Conservation (phyloP, 1,139 yeast species). For the Pichia sp. region DNA sequence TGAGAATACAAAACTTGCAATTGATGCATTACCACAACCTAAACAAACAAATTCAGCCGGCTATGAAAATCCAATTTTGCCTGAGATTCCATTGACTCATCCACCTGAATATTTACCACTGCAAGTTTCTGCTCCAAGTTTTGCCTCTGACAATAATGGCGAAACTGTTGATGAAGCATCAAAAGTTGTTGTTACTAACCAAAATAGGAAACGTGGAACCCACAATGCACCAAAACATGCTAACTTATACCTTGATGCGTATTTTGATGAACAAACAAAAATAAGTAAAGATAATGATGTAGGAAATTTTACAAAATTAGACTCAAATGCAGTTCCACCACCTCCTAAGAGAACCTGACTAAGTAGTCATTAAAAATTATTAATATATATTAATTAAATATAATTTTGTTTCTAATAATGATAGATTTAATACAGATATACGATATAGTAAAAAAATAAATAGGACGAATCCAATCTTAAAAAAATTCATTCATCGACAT, state of each 20-base stretch:
- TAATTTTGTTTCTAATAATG: background rate
- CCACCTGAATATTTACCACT: conserved; percentile 15
- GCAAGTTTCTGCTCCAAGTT: conserved; percentile 11
- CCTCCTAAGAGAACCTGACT: conserved; percentile 3
- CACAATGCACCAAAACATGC: conserved; percentile 3
- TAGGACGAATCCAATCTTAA: too few relatives aligned
- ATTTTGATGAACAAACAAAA: conserved; percentile 15
- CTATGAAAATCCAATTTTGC: background rate
- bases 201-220: conserved; percentile 7
- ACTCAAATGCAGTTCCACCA: conserved; percentile 3
- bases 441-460: too few relatives aligned
- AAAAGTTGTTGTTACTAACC: conserved; percentile 5
- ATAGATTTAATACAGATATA: too few relatives aligned
- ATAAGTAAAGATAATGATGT: conserved; percentile 4
- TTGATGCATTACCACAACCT: conserved; percentile 1
- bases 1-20: conserved; percentile 3
- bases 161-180: conserved; percentile 14
- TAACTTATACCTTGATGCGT: conserved; percentile 8
- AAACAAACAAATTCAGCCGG: background rate
- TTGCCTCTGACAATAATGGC: conserved; percentile 2
- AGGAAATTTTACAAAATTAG: background rate
- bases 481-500: conserved; percentile 31
- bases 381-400: background rate
- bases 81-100: conserved; percentile 9
- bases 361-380: background rate